These are phyloP conservation scores for Prinsepia uniflora DNA, from an alignment of 306 rosid species.

Conservation along the genomic window DNA sequence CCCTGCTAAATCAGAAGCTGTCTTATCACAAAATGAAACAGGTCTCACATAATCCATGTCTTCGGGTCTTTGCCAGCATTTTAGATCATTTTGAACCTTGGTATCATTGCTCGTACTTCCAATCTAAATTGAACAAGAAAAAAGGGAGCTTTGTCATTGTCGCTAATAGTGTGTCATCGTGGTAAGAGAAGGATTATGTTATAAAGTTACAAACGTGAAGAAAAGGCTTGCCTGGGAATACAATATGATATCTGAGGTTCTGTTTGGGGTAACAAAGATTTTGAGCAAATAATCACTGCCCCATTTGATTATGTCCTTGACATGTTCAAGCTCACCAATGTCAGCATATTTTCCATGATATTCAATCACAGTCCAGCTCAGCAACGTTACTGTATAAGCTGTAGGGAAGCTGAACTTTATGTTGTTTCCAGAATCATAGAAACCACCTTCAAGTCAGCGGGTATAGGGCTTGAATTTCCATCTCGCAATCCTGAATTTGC, in stretches of 20 bases:
- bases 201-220: background rate
- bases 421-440: conserved; percentile 85
- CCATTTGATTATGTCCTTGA: conserved; percentile 76
- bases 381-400: conserved; percentile 69
- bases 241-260: conserved; percentile 37
- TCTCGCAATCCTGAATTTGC: conserved; percentile 71
- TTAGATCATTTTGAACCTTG: conserved; percentile 38
- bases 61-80: conserved; percentile 82
- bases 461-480: conserved; percentile 36
- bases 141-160: background rate
- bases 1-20: conserved; percentile 75
- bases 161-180: background rate
- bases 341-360: conserved; percentile 61
- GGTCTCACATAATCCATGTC: conserved; percentile 56
- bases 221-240: conserved; percentile 62
- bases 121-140: conserved; percentile 42
- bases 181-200: background rate
- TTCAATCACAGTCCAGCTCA: conserved; percentile 82
- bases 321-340: conserved; percentile 72
- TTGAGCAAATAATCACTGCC: conserved; percentile 76
- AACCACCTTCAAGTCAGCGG: conserved; percentile 57
- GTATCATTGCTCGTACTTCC: conserved; percentile 48
- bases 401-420: conserved; percentile 77
- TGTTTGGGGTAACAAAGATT: conserved; percentile 41
- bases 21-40: conserved; percentile 52